Evolutionary conservation across 129 eudicot genomes (phyloP).

Genomic region (Artemisia tridentata): DNA sequence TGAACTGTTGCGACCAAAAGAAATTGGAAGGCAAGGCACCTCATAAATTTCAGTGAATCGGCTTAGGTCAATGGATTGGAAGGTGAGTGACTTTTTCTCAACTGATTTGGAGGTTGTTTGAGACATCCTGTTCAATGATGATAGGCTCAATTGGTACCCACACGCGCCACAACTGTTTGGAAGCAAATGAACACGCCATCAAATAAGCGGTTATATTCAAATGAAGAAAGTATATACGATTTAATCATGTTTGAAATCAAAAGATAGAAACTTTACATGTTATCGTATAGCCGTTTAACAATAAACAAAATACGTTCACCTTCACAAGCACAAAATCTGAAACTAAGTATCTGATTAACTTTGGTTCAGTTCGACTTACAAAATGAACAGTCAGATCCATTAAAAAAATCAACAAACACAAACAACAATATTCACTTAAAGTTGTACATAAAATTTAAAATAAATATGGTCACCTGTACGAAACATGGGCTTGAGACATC

Average conservation of each 20-base stretch:
- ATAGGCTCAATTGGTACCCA: slow-evolving; percentile 64
- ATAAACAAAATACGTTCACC: too few species aligned
- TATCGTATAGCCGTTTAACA: too few species aligned
- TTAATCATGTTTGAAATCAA: not conserved
- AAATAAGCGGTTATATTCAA: not conserved
- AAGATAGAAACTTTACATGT: too few species aligned
- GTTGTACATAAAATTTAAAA: not conserved
- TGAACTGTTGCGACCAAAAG: slow-evolving; percentile 48
- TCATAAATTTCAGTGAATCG: slow-evolving; percentile 67
- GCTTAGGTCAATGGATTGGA: slow-evolving; percentile 57
- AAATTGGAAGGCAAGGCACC: slow-evolving; percentile 52
- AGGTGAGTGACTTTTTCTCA: slow-evolving; percentile 56
- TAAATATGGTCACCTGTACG: not conserved
- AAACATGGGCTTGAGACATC: not conserved
- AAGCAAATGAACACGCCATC: slow-evolving; percentile 3
- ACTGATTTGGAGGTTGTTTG: slow-evolving; percentile 46
- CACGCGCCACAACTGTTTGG: slow-evolving; percentile 65
- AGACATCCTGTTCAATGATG: slow-evolving; percentile 44
- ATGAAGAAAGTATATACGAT: not conserved
- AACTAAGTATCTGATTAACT: too few species aligned
- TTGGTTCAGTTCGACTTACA: not conserved
- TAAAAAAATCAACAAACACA: not conserved
- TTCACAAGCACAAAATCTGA: too few species aligned
- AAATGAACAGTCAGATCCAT: not conserved
- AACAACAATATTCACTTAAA: not conserved